Evolutionary conservation across 768 basidiomycete species (phyloP), one percentile per base, ranked within the genome.

Genomic region (Mycena galericulata): DNA sequence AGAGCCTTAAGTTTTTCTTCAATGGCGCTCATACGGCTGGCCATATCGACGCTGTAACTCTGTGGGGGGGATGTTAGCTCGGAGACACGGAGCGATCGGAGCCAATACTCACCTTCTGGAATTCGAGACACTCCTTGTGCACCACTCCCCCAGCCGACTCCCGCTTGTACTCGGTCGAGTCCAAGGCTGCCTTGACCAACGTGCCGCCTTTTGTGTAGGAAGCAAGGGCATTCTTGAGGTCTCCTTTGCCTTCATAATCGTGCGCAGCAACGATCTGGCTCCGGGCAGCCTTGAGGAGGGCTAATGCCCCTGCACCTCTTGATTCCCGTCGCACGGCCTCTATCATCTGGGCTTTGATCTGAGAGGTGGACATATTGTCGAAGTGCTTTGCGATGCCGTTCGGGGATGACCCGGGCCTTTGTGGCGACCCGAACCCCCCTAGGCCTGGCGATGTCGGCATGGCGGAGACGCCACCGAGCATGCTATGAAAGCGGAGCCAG

Each of bases 261-360:
- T 83, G 87, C 8, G 88, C 93, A 10, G 74, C 74, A 29, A 81
- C 77, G 50, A 87, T 83, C 78, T 92, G 91, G 17, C 78, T 80
- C 54, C 88, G 85, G 26, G 93, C 93, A 24, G 84, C 79, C 75
- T 82, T 86, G 78, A 95, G 88, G 72, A 94, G 85, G 11, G 86
- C 80, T 30, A 87, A 75, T 9, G 90, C 81, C 11, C 91, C 88
- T 46, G 85, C 85, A n/a, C 89, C 89, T 70, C 84, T 85, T 51
- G 86, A 86, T 57, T 84, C 83, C 60, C 83, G 86, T 40, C 81
- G 79, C 15, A 89, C 89, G 14, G 80, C 72, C 47, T 85, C 83
- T 70, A 79, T 83, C 14, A 82, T 83, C 72, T 80, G 83, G 54
- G 76, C 75, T 70, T 85, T 86, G 71, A 87, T 84, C 58, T 84